phyloP scores from a whole-genome alignment of 306 rosid species.

The Datisca glomerata region DNA sequence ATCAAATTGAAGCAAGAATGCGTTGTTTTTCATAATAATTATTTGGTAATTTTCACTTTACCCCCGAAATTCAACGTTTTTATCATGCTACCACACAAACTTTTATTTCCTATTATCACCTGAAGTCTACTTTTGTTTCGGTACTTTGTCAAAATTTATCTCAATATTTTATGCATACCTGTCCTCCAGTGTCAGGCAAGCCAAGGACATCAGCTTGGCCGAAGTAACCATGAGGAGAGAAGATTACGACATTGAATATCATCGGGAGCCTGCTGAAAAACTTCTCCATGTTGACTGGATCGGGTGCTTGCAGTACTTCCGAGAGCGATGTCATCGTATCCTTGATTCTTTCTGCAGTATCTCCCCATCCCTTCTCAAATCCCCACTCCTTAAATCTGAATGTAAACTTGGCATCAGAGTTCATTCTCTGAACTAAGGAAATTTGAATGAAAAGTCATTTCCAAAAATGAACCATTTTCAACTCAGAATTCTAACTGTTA shows the following conservation, averaged over 20 bases:
- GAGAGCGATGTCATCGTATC: slow-evolving; percentile 55
- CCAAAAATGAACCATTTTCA: too few relatives aligned
- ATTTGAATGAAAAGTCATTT: too few relatives aligned
- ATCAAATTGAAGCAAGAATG: too few relatives aligned
- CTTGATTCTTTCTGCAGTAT: slow-evolving; percentile 55
- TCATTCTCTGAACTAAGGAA: background rate
- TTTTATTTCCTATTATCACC: too few relatives aligned
- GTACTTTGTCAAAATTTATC: too few relatives aligned
- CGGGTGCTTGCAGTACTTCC: slow-evolving; percentile 85
- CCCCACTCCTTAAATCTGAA: slow-evolving; percentile 87
- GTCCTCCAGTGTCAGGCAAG: slow-evolving; percentile 95
- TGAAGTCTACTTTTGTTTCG: too few relatives aligned
- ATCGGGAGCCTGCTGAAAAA: slow-evolving; percentile 66
- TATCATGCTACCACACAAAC: too few relatives aligned
- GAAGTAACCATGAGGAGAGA: slow-evolving; percentile 89
- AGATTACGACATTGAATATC: slow-evolving; percentile 66
- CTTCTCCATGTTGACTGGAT: slow-evolving; percentile 47
- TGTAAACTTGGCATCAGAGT: slow-evolving; percentile 1
- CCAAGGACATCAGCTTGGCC: slow-evolving; percentile 94
- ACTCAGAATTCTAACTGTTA: too few relatives aligned
- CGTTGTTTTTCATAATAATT: too few relatives aligned
- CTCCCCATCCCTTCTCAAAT: slow-evolving; percentile 96
- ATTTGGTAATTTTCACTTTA: background rate
- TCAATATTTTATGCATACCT: slow-evolving; percentile 38
- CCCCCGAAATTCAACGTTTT: too few relatives aligned